A percentile compares a stretch with the other conserved stretches of the same genome.
Evolutionary conservation across 2,329 filamentous ascomycete genomes (phyloP).

Genomic region (Coniochaeta sp.): DNA sequence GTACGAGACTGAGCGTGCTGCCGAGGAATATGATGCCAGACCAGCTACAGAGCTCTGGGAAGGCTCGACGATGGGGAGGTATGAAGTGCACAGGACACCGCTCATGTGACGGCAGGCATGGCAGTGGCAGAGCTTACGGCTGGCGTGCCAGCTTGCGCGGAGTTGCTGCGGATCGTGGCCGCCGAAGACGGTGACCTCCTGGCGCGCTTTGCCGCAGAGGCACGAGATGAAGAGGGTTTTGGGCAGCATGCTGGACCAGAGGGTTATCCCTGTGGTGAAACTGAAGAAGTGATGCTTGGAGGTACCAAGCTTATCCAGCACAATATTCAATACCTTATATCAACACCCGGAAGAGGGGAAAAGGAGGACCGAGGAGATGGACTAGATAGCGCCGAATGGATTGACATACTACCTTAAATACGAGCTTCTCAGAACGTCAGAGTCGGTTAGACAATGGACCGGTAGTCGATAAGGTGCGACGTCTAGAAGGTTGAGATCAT

Average conservation of each 20-base stretch:
- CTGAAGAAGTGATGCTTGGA: no score
- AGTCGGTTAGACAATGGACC: neutral
- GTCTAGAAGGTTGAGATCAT: neutral
- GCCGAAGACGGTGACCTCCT: slow-evolving; percentile 2
- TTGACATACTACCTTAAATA: neutral
- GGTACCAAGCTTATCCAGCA: no score
- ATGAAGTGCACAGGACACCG: slow-evolving; percentile 30
- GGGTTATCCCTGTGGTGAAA: no score
- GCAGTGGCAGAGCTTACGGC: slow-evolving; percentile 16
- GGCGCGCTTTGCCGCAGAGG: slow-evolving; percentile 12
- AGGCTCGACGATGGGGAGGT: slow-evolving; percentile 19
- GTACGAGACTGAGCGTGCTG: slow-evolving; percentile 16
- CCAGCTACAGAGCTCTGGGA: slow-evolving; percentile 2
- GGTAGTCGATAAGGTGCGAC: neutral
- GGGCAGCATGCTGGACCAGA: neutral
- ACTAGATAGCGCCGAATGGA: neutral
- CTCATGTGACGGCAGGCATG: slow-evolving; percentile 18
- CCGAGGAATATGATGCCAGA: slow-evolving; percentile 11
- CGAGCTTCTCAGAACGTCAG: neutral
- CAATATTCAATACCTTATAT: no score
- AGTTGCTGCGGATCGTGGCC: neutral
- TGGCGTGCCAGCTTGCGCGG: neutral
- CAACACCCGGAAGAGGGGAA: neutral
- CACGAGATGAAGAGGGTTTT: slow-evolving; percentile 9
- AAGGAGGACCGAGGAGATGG: neutral